Conservation (phyloP, 129 eudicot species). For the Ambrosia trifida region DNA sequence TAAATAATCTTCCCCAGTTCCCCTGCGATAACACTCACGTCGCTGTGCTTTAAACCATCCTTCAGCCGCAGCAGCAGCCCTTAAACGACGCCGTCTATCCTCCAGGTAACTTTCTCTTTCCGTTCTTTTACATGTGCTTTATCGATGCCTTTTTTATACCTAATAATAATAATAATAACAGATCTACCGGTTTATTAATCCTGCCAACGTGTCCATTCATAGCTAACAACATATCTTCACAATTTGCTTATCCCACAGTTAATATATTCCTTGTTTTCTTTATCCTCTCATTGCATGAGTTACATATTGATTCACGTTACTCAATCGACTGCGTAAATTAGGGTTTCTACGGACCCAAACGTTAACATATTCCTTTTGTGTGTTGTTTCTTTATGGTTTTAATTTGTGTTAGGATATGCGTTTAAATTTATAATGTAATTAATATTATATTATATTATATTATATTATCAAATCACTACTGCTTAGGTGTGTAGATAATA, state of each 20-base stretch:
- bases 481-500: no score
- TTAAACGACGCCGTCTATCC: not conserved
- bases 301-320: not conserved
- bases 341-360: not conserved
- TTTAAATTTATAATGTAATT: no score
- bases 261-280: not conserved
- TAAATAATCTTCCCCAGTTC: not conserved
- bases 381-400: no score
- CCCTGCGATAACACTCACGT: not conserved
- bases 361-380: not conserved
- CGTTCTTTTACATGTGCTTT: not conserved
- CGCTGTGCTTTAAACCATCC: not conserved
- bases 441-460: no score
- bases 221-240: not conserved
- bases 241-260: not conserved
- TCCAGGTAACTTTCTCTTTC: not conserved
- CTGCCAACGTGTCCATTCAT: not conserved
- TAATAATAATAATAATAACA: not conserved
- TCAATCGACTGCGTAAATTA: not conserved
- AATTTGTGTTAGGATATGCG: no score
- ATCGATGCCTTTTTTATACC: not conserved
- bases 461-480: no score
- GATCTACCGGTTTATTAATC: not conserved
- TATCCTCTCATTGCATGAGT: not conserved
- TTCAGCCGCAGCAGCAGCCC: no score